Evolutionary conservation across 2,329 filamentous ascomycete species (phyloP).

Genomic region (Exutisphaerella laricina): DNA sequence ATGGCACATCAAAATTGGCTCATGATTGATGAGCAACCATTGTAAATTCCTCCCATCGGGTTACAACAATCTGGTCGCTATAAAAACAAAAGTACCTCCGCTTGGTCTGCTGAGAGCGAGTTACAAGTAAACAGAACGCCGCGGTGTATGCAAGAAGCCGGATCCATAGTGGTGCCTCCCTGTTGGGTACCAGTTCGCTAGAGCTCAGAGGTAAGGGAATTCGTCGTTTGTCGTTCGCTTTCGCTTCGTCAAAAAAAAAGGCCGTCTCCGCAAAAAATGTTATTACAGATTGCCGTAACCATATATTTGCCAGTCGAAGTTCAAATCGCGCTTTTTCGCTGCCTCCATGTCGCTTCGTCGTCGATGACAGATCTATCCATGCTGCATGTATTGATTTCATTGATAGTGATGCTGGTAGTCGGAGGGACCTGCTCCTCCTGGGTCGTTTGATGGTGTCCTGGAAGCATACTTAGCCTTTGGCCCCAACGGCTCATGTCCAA

Average conservation of each 20-base stretch:
- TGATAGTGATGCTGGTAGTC: conserved; percentile 13
- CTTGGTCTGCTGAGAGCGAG: too few species aligned
- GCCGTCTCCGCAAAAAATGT: background rate
- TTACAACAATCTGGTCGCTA: too few species aligned
- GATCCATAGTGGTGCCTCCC: too few species aligned
- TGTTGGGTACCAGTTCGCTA: too few species aligned
- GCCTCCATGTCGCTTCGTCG: background rate
- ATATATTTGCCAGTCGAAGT: background rate
- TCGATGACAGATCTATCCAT: background rate
- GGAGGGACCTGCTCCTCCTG: conserved; percentile 20
- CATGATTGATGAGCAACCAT: too few species aligned
- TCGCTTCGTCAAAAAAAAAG: background rate
- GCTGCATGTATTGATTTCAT: background rate
- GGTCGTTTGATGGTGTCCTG: conserved; percentile 25
- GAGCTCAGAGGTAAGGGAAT: conserved; percentile 1
- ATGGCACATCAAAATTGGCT: too few species aligned
- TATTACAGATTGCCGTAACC: background rate
- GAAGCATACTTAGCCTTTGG: conserved; percentile 25
- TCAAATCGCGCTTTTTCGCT: background rate
- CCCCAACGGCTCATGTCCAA: conserved; percentile 28
- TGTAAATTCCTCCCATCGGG: too few species aligned
- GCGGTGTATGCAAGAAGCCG: too few species aligned
- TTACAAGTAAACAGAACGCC: too few species aligned
- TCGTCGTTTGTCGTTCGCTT: conserved; percentile 2
- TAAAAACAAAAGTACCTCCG: too few species aligned